Percentiles rank a stretch among this genome's conserved stretches.
phyloP scores from a whole-genome alignment of 805 yeast species.

The Candida silvatica region DNA sequence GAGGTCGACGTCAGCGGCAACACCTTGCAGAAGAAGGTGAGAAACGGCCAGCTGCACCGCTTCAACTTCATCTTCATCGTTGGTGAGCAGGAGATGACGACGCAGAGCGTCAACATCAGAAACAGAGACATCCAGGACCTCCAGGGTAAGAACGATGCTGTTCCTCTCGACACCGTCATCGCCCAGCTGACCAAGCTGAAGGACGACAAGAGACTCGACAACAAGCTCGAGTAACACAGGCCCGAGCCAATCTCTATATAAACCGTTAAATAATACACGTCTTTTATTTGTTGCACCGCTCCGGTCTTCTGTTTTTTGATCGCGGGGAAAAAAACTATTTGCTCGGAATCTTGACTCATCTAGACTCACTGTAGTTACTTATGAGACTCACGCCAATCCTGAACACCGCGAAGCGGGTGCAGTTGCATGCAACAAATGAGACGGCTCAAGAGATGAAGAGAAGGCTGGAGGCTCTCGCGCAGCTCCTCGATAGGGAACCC shows the following conservation, averaged over 20 bases:
- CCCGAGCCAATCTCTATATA: too few relatives aligned
- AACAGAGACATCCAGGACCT: slow-evolving; percentile 90
- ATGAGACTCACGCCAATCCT: slow-evolving; percentile 1
- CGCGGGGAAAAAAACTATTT: not conserved
- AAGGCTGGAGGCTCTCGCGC: too few relatives aligned
- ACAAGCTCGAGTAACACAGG: slow-evolving; percentile 21
- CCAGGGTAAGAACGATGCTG: slow-evolving; percentile 88
- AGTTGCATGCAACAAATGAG: too few relatives aligned
- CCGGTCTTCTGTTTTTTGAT: not conserved
- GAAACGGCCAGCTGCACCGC: slow-evolving; percentile 90
- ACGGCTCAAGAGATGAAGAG: not conserved
- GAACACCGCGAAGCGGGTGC: too few relatives aligned
- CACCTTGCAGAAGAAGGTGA: slow-evolving; percentile 96
- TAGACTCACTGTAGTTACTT: not conserved
- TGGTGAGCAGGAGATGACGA: slow-evolving; percentile 86
- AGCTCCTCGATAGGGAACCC: too few relatives aligned
- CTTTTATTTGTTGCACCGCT: not conserved
- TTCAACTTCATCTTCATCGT: slow-evolving; percentile 95
- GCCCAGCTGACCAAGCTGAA: slow-evolving; percentile 59
- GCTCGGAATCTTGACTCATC: not conserved
- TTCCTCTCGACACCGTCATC: slow-evolving; percentile 64
- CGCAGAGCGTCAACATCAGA: slow-evolving; percentile 84
- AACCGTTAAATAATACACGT: not conserved
- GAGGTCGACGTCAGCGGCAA: slow-evolving; percentile 93
- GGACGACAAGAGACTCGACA: slow-evolving; percentile 68